Evolutionary conservation across 2,329 filamentous ascomycete species (phyloP), one percentile per base, ranked within the genome.

Genomic region (Epicoccum nigrum): DNA sequence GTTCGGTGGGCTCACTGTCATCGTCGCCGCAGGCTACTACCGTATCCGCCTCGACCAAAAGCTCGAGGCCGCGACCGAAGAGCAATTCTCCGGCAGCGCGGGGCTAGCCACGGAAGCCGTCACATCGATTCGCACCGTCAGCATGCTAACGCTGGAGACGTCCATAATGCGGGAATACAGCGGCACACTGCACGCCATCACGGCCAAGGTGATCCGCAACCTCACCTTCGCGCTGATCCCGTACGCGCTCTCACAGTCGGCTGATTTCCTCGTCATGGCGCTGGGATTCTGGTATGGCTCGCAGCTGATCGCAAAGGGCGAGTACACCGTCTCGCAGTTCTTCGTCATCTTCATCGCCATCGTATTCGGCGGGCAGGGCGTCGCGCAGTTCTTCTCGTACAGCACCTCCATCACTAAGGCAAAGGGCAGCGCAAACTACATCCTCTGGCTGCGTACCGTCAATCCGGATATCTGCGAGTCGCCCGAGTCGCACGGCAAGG

Each of bases 11-110:
- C 84, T 95, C 13, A 91, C 91, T 0, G 70, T 93, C 25, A 79
- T 95, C 5, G 77, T 95, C 1, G 85, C 76, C 11, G 92, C 88
- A 64, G 91, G 91, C 12, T 94, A 90, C 77, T 94, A 69, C 89
- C 48, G 46, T 13, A 54, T 56, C 15, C 30, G 54, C 23, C 38
- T 56, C 1, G 54, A 56, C n/a, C 49, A 51, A 11, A 45, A 51
- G 25, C 47, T 51, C 1, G 47, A 51, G 21, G 38, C 40, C 43
- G 38, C 32, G 7, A 52, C 39, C 7, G 49, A 52, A 23, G 37
- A 37, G 13, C 37, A 46, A 4, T 52, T 45, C 19, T 46, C 49
- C 9, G 38, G 49, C 9, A 51, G 47, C 13, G 47, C 49, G 9
- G 42, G 42, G 2, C 15, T 51, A 3, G 52, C 52, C 1, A 34